Conservation (phyloP, 2,329 filamentous ascomycete genomes). For the Paramyrothecium roridum region DNA sequence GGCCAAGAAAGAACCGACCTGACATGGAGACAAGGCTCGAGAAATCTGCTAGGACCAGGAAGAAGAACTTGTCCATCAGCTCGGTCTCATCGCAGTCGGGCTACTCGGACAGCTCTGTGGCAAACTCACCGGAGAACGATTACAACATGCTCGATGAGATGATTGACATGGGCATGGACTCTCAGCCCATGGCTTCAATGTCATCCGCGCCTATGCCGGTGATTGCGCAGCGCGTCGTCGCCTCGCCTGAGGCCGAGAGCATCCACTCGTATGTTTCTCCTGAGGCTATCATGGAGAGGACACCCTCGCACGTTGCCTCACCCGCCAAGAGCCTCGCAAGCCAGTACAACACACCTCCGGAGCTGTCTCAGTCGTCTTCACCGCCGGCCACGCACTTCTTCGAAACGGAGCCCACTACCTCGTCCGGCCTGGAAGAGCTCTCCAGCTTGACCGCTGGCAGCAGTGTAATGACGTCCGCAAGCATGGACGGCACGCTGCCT, state of each 20-base stretch:
- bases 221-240: slow-evolving; percentile 17
- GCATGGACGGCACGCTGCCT: slow-evolving; percentile 28
- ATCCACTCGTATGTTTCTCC: slow-evolving; percentile 45
- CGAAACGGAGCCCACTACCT: slow-evolving; percentile 38
- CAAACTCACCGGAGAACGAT: slow-evolving; percentile 49
- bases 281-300: slow-evolving; percentile 36
- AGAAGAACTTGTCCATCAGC: slow-evolving; percentile 48
- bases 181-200: slow-evolving; percentile 29
- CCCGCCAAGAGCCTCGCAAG: slow-evolving; percentile 49
- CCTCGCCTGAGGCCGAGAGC: slow-evolving; percentile 37
- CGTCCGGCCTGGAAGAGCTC: slow-evolving; percentile 25
- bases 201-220: slow-evolving; percentile 44
- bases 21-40: slow-evolving; percentile 54
- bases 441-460: slow-evolving; percentile 22
- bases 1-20: slow-evolving; percentile 59
- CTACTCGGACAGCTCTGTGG: slow-evolving; percentile 54
- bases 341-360: slow-evolving; percentile 56
- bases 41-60: slow-evolving; percentile 54
- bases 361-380: slow-evolving; percentile 59
- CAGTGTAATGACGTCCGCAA: slow-evolving; percentile 27
- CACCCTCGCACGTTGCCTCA: slow-evolving; percentile 36
- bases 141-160: slow-evolving; percentile 47
- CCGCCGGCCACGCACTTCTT: slow-evolving; percentile 49
- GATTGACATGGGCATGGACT: slow-evolving; percentile 36
- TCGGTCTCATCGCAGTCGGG: slow-evolving; percentile 53